Evolutionary conservation across 192 early-diverging fungal species (phyloP).

Genomic region (Borealophlyctis nickersoniae): DNA sequence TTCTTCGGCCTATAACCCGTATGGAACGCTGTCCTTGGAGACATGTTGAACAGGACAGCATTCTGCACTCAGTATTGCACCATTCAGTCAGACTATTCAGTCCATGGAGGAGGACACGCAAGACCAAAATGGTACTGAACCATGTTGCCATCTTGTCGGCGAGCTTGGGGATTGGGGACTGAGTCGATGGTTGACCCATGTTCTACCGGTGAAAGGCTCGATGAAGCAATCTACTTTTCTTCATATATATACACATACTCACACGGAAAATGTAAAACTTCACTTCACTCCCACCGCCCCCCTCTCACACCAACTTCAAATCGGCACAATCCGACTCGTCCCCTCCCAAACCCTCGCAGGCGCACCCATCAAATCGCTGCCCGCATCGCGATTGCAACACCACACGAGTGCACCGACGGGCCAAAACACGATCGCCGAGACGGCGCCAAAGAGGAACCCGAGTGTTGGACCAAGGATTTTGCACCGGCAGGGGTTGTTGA

Average conservation of each 20-base stretch:
- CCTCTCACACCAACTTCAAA: neutral
- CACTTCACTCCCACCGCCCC: neutral
- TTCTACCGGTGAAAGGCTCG: too few relatives aligned
- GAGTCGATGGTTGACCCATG: too few relatives aligned
- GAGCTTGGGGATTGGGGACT: too few relatives aligned
- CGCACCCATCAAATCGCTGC: neutral
- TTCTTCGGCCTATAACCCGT: too few relatives aligned
- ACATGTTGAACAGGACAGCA: too few relatives aligned
- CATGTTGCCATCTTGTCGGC: neutral
- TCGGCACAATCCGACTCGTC: neutral
- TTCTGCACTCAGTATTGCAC: too few relatives aligned
- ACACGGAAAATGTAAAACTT: neutral
- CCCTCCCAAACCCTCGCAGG: neutral
- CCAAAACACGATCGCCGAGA: neutral
- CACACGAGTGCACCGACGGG: neutral
- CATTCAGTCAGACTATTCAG: neutral
- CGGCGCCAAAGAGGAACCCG: neutral
- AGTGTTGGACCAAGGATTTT: neutral
- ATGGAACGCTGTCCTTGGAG: too few relatives aligned
- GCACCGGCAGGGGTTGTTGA: neutral
- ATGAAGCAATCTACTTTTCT: too few relatives aligned
- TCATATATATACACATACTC: neutral
- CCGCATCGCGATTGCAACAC: neutral
- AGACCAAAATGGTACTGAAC: neutral
- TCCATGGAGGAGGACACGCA: neutral